Base-by-base conservation (phyloP, 179 eudicot genomes). In the Spinacia oleracea region DNA sequence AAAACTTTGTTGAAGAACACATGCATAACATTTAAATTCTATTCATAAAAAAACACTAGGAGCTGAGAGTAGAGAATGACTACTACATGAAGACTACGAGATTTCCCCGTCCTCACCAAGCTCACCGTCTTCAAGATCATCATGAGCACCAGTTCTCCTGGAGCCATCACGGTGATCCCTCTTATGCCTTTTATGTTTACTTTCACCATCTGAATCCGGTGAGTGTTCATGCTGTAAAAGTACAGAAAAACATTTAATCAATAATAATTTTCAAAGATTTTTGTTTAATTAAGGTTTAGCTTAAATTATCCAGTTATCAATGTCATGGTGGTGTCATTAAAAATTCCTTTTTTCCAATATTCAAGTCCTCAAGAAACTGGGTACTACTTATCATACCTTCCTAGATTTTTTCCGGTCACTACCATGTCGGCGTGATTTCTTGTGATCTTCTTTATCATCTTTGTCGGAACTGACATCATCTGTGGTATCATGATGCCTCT, bases 121-220 rank as follows among this genome's bases (percentile, higher is more conserved):
- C 85, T 96, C 99, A 8, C 98, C 99, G 76, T 96, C 99, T 91
- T 96, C 99, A 72, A 93, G 98, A 86, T 96, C 99, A 72, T 93
- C 98, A 53, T 86, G 70, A 64, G 85, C 81, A 56, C 86, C 89
- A 81, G 72, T 88, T 86, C 88, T 88, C 67, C 91, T 87, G 20
- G 96, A 89, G 74, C 84, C 82, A 67, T 92, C 95, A 11, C 88
- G 84, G 72, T 89, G 86, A 77, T 94, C 97, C 84, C 81, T 93
- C 86, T 85, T 90, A 86, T 93, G 96, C 73, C 82, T 89, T 82
- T 88, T 96, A 72, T 96, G 93, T 86, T 88, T 89, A 83, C 91
- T 89, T 80, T 96, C 99, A 76, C 91, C 78, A 25, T 96, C 98
- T 35, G 98, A 93, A 35, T 96, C 99, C 32, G 99, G 97, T 65